Base-by-base conservation (phyloP, 169 alveolate genomes). In the Amoebophrya sp. region DNA sequence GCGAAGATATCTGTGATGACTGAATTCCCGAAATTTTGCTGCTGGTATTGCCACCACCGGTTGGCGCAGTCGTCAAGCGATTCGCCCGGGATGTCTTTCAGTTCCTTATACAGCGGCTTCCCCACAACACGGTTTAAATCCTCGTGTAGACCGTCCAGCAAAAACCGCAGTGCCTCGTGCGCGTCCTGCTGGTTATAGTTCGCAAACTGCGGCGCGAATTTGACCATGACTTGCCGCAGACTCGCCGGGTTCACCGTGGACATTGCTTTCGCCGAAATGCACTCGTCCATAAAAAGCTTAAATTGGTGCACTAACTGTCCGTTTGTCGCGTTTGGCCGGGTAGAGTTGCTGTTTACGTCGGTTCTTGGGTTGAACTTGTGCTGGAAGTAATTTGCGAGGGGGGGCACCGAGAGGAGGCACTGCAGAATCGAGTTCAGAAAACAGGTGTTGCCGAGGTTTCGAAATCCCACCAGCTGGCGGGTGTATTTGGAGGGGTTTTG, bases 381-480 rank as follows among this genome's bases (percentile, higher is more conserved):
- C 18, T 66, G 1, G 83, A 66, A 66, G 18, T 66, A 66, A 2
- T 0, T 1, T 1, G 32, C 83, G 29, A 66, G 18, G 35, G 83
- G 83, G 12, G 83, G 83, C 83, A 66, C 83, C 7, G 35, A 12
- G 10, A 66, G 2, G 38, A 66, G 83, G 35, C 83, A 66, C 83
- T 66, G 83, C 39, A 66, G 83, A 25, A 66, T 66, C 29, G 38
- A 25, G 83, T 66, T 66, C 83, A 66, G 12, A 25, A 66, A 66
- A 25, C 83, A 66, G 35, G 83, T 66, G 83, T 66, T 66, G 7
- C 83, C 83, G 35, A 66, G 83, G 83, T 66, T 66, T 7, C 83
- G 83, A 2, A 66, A 25, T 3, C 83, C 83, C 32, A 66, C 1
- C 83, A 66, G 1, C 35, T 66, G 2, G 35, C 83, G 83, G 7